These are phyloP conservation scores for Saccharomycopsis hybrid DNA, from an alignment of 1,139 yeast species.

Conservation along the genomic window DNA sequence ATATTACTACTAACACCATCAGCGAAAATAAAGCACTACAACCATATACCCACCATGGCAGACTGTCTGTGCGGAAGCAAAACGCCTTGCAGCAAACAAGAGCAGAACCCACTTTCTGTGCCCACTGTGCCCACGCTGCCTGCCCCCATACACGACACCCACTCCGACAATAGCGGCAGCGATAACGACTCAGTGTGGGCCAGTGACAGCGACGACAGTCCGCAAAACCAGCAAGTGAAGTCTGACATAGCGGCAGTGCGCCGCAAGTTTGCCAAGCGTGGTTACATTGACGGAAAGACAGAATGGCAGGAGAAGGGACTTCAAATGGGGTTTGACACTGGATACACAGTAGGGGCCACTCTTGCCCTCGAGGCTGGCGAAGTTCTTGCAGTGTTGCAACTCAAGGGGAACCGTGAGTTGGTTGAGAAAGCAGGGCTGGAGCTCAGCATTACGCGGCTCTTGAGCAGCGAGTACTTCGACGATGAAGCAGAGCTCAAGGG, in stretches of 20 bases:
- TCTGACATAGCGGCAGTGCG: conserved; percentile 31
- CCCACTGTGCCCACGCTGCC: no score
- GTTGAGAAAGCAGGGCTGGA: conserved; percentile 39
- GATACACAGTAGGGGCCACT: conserved; percentile 68
- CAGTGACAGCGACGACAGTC: conserved; percentile 33
- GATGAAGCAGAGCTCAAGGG: no score
- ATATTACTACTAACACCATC: no score
- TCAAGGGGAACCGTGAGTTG: conserved; percentile 22
- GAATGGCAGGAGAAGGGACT: conserved; percentile 64
- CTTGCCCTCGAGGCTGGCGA: conserved; percentile 64
- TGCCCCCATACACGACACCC: no score
- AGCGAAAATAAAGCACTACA: no score
- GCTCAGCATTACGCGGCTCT: conserved; percentile 43
- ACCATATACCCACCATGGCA: no score
- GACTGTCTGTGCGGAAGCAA: no score
- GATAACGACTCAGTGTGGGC: conserved; percentile 39
- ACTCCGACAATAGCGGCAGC: background rate
- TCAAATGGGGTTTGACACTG: conserved; percentile 76
- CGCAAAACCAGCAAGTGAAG: conserved; percentile 29
- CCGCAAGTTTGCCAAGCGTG: conserved; percentile 71
- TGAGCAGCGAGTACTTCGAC: conserved; percentile 47
- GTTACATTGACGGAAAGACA: conserved; percentile 77
- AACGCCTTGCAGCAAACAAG: no score
- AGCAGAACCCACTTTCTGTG: no score
- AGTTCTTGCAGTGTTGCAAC: conserved; percentile 45